Percentiles rank a stretch among this genome's conserved stretches.
Conservation (phyloP, 2,329 filamentous ascomycete species). For the Eutypa lata region DNA sequence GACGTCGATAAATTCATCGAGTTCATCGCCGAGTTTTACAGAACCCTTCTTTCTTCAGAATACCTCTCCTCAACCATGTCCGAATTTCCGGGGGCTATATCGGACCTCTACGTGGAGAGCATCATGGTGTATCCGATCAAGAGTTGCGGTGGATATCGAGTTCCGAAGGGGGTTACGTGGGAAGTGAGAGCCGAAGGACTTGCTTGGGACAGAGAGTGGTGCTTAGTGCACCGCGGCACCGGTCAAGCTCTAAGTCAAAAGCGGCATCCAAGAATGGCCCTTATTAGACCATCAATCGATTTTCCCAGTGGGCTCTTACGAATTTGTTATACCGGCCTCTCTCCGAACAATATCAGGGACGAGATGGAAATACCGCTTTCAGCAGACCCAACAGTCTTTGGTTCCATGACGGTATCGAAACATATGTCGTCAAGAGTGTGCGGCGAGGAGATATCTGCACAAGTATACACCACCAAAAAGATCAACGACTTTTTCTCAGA, state of each 20-base stretch:
- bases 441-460: slow-evolving; percentile 71
- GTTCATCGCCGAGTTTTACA: slow-evolving; percentile 71
- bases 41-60: slow-evolving; percentile 8
- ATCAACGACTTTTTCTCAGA: slow-evolving; percentile 76
- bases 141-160: slow-evolving; percentile 76
- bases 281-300: slow-evolving; percentile 74
- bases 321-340: slow-evolving; percentile 48
- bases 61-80: slow-evolving; percentile 4
- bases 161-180: slow-evolving; percentile 67
- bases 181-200: slow-evolving; percentile 77
- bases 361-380: slow-evolving; percentile 61
- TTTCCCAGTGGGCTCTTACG: slow-evolving; percentile 63
- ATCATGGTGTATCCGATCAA: slow-evolving; percentile 88
- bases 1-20: slow-evolving; percentile 71
- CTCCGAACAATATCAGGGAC: slow-evolving; percentile 20
- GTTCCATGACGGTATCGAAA: slow-evolving; percentile 33
- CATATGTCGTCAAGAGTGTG: slow-evolving; percentile 68
- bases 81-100: not conserved
- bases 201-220: slow-evolving; percentile 96
- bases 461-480: slow-evolving; percentile 62
- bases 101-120: slow-evolving; percentile 53
- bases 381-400: slow-evolving; percentile 59
- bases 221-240: slow-evolving; percentile 82
- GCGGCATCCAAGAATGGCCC: slow-evolving; percentile 79
- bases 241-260: slow-evolving; percentile 86